Percentiles rank a stretch among this genome's conserved stretches.
Evolutionary conservation across 1,284 basidiomycete genomes (phyloP).

Genomic region (Cystobasidium slooffiae): DNA sequence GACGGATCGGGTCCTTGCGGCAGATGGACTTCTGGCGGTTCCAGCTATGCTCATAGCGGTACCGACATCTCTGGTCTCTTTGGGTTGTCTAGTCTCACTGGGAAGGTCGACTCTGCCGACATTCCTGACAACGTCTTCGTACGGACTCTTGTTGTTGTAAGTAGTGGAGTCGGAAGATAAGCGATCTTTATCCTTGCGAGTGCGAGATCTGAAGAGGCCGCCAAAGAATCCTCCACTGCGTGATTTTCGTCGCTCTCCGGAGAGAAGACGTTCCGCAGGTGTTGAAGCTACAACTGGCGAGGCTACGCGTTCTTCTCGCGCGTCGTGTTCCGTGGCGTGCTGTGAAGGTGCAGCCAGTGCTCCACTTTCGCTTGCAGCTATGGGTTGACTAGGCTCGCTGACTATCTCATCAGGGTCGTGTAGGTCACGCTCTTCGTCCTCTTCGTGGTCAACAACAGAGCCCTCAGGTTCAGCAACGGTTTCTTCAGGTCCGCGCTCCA

Average conservation of each 20-base stretch:
- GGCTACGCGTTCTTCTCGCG: neutral
- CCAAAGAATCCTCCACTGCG: conserved; percentile 18
- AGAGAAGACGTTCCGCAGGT: conserved; percentile 12
- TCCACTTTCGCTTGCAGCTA: too few species aligned
- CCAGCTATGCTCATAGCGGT: neutral
- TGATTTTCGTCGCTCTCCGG: conserved; percentile 18
- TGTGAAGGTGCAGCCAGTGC: neutral
- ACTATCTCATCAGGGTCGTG: conserved; percentile 1
- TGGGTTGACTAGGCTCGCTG: neutral
- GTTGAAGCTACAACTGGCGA: conserved; percentile 10
- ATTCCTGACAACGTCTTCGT: too few species aligned
- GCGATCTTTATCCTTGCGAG: conserved; percentile 19
- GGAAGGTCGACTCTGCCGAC: too few species aligned
- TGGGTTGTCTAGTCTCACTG: too few species aligned
- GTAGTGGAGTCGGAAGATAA: neutral
- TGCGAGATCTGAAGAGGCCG: conserved; percentile 23
- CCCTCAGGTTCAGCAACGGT: conserved; percentile 14
- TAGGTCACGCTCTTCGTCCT: conserved; percentile 1
- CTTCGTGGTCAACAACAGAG: conserved; percentile 10
- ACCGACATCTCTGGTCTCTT: neutral
- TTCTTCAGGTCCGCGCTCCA: conserved; percentile 17
- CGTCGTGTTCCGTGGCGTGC: neutral
- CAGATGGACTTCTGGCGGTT: too few species aligned
- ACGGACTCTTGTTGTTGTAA: neutral
- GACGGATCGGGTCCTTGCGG: neutral